Percentiles rank a stretch among this genome's conserved stretches.
These are phyloP conservation scores for Hypericum perforatum DNA, from an alignment of 345 rosid species.

Conservation along the genomic window DNA sequence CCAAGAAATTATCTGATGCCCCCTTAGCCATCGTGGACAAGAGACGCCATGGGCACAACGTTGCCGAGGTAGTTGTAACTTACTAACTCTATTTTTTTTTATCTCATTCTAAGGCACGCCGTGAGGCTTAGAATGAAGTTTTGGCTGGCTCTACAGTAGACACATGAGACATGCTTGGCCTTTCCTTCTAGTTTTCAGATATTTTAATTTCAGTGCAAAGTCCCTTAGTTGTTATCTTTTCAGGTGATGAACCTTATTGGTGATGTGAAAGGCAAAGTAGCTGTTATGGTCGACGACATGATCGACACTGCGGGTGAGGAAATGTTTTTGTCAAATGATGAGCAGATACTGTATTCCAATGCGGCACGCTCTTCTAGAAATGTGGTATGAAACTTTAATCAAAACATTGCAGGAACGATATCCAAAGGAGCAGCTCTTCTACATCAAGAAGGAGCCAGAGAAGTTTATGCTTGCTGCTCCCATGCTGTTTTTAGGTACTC, in stretches of 20 bases:
- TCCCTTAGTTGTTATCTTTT: background rate
- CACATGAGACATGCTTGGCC: too few species aligned
- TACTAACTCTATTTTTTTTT: background rate
- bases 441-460: slow-evolving; percentile 25
- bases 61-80: background rate
- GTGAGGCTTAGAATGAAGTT: background rate
- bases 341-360: background rate
- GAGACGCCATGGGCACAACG: slow-evolving; percentile 15
- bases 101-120: background rate
- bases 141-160: too few species aligned
- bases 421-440: slow-evolving; percentile 20
- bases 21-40: slow-evolving; percentile 10
- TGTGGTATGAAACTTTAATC: background rate
- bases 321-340: background rate
- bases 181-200: background rate
- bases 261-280: slow-evolving; percentile 23
- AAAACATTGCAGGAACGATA: slow-evolving; percentile 9
- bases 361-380: background rate
- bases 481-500: slow-evolving; percentile 22
- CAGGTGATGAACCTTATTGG: slow-evolving; percentile 28
- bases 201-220: background rate
- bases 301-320: slow-evolving; percentile 23
- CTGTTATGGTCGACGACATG: slow-evolving; percentile 30
- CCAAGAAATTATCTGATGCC: slow-evolving; percentile 1
- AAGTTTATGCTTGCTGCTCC: slow-evolving; percentile 25